These are phyloP conservation scores for Aspergillus udagawae DNA, from an alignment of 2,329 filamentous ascomycete species.

Conservation along the genomic window DNA sequence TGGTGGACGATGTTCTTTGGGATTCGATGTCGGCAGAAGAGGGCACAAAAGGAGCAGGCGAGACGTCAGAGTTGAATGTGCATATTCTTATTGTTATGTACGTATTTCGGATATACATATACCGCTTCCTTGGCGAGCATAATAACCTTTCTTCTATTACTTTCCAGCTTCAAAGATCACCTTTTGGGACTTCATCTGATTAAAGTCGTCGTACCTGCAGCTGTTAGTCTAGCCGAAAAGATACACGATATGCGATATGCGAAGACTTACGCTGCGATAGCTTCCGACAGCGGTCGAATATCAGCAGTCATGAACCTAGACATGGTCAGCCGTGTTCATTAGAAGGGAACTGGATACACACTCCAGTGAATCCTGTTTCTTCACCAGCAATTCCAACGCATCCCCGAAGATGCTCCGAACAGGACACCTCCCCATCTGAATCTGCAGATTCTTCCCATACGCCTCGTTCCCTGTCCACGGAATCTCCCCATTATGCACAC, in stretches of 20 bases:
- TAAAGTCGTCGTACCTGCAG: slow-evolving; percentile 60
- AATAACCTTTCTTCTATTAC: background rate
- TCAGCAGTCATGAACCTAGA: slow-evolving; percentile 69
- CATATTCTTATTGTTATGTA: background rate
- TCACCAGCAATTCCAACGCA: slow-evolving; percentile 58
- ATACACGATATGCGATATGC: too few relatives aligned
- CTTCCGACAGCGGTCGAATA: slow-evolving; percentile 63
- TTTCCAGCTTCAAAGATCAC: slow-evolving; percentile 56
- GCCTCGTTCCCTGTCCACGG: slow-evolving; percentile 62
- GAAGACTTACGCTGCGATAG: slow-evolving; percentile 48
- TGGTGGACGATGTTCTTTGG: background rate
- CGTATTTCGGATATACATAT: background rate
- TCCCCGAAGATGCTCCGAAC: slow-evolving; percentile 60
- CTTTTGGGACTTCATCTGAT: slow-evolving; percentile 67
- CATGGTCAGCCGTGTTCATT: slow-evolving; percentile 12
- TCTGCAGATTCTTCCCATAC: slow-evolving; percentile 62
- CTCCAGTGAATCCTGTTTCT: slow-evolving; percentile 62
- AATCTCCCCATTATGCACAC: slow-evolving; percentile 68
- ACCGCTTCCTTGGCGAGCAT: background rate
- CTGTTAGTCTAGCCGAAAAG: too few relatives aligned
- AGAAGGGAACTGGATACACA: slow-evolving; percentile 38
- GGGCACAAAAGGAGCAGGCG: background rate
- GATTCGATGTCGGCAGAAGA: background rate
- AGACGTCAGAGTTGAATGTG: background rate
- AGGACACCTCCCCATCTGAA: slow-evolving; percentile 73